Evolutionary conservation across 2,329 filamentous ascomycete genomes (phyloP), one percentile per base, ranked within the genome.

Genomic region (Hypoxylon sp.): DNA sequence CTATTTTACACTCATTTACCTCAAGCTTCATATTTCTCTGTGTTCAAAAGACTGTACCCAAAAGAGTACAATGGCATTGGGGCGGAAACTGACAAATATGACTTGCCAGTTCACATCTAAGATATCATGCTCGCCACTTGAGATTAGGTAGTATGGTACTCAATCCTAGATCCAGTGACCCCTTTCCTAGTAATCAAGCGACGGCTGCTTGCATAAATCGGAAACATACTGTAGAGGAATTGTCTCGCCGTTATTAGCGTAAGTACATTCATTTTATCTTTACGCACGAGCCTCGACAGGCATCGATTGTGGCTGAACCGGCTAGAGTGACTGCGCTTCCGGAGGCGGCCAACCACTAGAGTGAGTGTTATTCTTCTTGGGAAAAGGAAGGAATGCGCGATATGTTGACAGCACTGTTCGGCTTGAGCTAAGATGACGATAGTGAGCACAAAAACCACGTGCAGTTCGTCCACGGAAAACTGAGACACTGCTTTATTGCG

Each of bases 401-500:
- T 64, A 60, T n/a, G 33, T 60, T 54, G 57, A 61, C 31, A 31
- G 50, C 24, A 53, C 58, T 59, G 67, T 39, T 48, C 33, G 35
- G 31, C 54, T 13, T 52, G 35, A 17, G 24, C 50, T 44, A 52
- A 55, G 59, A 53, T 69, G 66, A 61, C 44, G 52, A 63, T 50
- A 50, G 59, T 70, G 72, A 75, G 52, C 66, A 74, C 72, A 71
- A 69, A 71, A 71, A 50, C 74, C 75, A 77, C 75, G 75, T 76
- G 75, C 73, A 62, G 73, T 68, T 67, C 44, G 60, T 66, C 70
- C 73, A 67, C 74, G 73, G 75, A 66, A 72, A 69, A 69, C 62
- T 76, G 70, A 77, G 75, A 77, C 75, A 77, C 65, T 63, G 65
- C 67, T 63, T 69, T 62, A 67, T 70, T 60, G 48, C 60, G 47